Base-by-base conservation (phyloP, 129 eudicot genomes). In the Deinandra increscens region DNA sequence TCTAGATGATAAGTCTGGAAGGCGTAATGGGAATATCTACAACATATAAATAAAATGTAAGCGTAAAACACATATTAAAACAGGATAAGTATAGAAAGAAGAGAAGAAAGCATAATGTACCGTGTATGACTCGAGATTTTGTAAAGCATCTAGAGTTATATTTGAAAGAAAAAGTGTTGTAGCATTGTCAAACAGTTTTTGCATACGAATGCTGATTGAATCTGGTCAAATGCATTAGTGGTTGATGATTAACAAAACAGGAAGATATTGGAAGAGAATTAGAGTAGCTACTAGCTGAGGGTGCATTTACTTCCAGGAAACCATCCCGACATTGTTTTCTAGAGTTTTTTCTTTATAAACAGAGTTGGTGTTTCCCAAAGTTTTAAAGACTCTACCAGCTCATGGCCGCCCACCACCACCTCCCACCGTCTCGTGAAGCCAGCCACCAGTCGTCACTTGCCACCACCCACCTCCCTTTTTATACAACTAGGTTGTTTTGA, bases 121-220 rank as follows among this genome's bases (percentile, higher is more conserved):
- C 96, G 85, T 88, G 18, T 83, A 66, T 34, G 87, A 81, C 68
- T 87, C 89, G 5, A 81, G 81, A 60, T 80, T 64, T 76, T 78
- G 72, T 46, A 83, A 56, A 60, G 80, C 82, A 20, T 87, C 95
- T 72, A 94, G 75, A n/a, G 50, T 75, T 53, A 94, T 74, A 74
- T 90, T 86, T 26, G 96, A 76, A 38, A 94, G 83, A 53, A 87
- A 68, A 64, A 83, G 79, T 15, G 91, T 70, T 17, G 86, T 83
- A 72, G 97, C 87, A 14, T 69, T 69, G 44, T 74, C 60, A 62
- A 83, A 56, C 34, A 89, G 78, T 79, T 83, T 83, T 78, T 81
- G 87, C 87, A 94, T 15, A 49, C 78, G 80, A 70, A 49, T 58
- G 53, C 75, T 81, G 75, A 93, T 76, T 42, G 87, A 82, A 75